phyloP scores from a whole-genome alignment of 2,329 filamentous ascomycete species.

The Arachnomyces sp. region DNA sequence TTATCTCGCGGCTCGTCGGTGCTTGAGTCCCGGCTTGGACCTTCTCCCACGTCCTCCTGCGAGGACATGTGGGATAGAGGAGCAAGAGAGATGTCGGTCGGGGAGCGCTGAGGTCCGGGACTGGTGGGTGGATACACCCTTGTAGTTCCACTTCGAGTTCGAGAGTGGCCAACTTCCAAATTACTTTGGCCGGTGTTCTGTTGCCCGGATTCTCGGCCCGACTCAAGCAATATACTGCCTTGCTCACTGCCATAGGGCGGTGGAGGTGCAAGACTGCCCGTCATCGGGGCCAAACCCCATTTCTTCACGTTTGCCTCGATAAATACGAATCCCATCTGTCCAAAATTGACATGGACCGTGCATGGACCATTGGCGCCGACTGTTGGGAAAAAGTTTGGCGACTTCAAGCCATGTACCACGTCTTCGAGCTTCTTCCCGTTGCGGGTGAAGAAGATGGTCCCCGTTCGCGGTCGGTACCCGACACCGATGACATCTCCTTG shows the following conservation, averaged over 20 bases:
- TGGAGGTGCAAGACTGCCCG: slow-evolving; percentile 85
- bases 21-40: slow-evolving; percentile 47
- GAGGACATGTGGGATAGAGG: slow-evolving; percentile 67
- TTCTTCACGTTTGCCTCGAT: slow-evolving; percentile 99
- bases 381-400: slow-evolving; percentile 95
- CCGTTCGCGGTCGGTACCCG: slow-evolving; percentile 87
- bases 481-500: slow-evolving; percentile 96
- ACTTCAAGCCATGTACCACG: slow-evolving; percentile 83
- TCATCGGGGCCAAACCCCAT: slow-evolving; percentile 95
- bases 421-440: slow-evolving; percentile 98
- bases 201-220: slow-evolving; percentile 56
- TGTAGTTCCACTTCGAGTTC: slow-evolving; percentile 71
- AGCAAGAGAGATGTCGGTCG: slow-evolving; percentile 91
- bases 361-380: slow-evolving; percentile 94
- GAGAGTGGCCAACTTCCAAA: slow-evolving; percentile 57
- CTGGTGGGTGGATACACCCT: slow-evolving; percentile 67
- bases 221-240: slow-evolving; percentile 88
- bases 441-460: slow-evolving; percentile 94
- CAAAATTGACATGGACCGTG: slow-evolving; percentile 92
- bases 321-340: slow-evolving; percentile 95
- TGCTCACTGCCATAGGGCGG: slow-evolving; percentile 96
- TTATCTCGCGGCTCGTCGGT: slow-evolving; percentile 4
- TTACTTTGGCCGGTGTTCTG: slow-evolving; percentile 33
- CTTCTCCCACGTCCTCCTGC: slow-evolving; percentile 63
- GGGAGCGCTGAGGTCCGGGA: slow-evolving; percentile 80